Evolutionary conservation across 2,329 filamentous ascomycete genomes (phyloP).

Genomic region (Fusarium citri): DNA sequence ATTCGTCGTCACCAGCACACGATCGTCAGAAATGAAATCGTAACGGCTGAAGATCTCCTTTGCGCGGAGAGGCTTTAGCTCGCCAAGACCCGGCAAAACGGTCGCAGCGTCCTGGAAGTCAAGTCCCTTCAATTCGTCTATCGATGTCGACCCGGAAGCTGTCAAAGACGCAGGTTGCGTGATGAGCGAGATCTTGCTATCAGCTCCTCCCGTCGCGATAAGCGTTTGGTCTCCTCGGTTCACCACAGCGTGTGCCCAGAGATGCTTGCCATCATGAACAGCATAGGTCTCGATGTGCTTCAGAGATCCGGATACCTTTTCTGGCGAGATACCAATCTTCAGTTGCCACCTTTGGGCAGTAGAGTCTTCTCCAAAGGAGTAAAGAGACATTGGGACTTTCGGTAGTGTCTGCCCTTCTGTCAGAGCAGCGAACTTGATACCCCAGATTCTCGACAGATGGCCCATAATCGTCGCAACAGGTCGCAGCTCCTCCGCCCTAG

Average conservation of each 20-base stretch:
- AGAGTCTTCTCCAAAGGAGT: conserved; percentile 89
- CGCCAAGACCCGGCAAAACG: conserved; percentile 22
- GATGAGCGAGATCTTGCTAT: conserved; percentile 74
- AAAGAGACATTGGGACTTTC: conserved; percentile 59
- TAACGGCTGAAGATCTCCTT: conserved; percentile 69
- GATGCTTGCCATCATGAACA: conserved; percentile 86
- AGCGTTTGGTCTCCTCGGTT: conserved; percentile 49
- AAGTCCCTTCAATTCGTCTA: conserved; percentile 38
- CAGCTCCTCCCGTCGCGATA: conserved; percentile 84
- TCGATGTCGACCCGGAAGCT: not conserved
- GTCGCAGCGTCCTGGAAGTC: conserved; percentile 51
- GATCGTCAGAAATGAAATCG: conserved; percentile 66
- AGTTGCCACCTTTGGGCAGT: conserved; percentile 79
- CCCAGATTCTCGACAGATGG: conserved; percentile 91
- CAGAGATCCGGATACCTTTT: conserved; percentile 51
- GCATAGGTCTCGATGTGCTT: conserved; percentile 66
- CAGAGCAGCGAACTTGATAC: conserved; percentile 72
- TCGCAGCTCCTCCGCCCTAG: conserved; percentile 34
- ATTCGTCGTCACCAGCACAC: conserved; percentile 68
- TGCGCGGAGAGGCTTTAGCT: conserved; percentile 47
- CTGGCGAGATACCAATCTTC: conserved; percentile 46
- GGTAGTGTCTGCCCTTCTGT: conserved; percentile 31
- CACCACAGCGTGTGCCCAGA: conserved; percentile 77
- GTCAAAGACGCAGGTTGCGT: conserved; percentile 8
- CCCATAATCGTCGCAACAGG: conserved; percentile 82